phyloP scores from a whole-genome alignment of 768 basidiomycete species.

The Mycena rebaudengoi region DNA sequence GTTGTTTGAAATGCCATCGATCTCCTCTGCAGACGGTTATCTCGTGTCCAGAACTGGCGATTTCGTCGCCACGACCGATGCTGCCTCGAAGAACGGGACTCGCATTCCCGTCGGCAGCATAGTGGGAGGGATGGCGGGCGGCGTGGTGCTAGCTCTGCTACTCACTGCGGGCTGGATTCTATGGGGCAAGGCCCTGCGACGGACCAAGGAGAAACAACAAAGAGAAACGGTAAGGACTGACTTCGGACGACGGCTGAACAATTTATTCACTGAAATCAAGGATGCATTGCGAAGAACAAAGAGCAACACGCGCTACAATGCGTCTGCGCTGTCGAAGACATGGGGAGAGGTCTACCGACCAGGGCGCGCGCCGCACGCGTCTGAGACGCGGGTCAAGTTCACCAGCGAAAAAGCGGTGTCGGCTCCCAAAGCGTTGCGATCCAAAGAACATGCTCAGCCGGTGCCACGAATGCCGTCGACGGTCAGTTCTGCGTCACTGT shows the following conservation, averaged over 20 bases:
- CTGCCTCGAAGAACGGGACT: constrained; percentile 13
- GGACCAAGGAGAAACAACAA: constrained; percentile 18
- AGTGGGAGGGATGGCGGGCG: constrained; percentile 58
- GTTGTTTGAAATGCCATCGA: constrained; percentile 15
- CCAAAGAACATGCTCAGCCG: neutral
- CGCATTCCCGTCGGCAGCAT: constrained; percentile 62
- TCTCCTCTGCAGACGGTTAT: constrained; percentile 15
- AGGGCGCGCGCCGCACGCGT: constrained; percentile 32
- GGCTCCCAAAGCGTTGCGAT: constrained; percentile 15
- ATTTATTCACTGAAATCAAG: constrained; percentile 25
- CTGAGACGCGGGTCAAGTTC: constrained; percentile 52
- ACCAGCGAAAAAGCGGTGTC: constrained; percentile 28
- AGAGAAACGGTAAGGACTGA: constrained; percentile 34
- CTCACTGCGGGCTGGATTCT: constrained; percentile 6
- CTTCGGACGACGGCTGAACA: neutral
- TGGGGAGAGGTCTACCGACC: constrained; percentile 38
- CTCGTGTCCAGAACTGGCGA: constrained; percentile 2
- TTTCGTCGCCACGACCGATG: constrained; percentile 3
- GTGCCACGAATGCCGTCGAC: constrained; percentile 35
- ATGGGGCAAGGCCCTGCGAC: constrained; percentile 7
- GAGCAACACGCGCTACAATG: constrained; percentile 54
- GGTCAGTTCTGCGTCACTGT: constrained; percentile 43
- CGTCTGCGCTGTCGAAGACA: constrained; percentile 34
- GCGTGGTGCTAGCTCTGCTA: constrained; percentile 53
- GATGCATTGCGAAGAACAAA: constrained; percentile 38